Conservation (phyloP, 2,329 filamentous ascomycete genomes). For the Ophiostoma pallidulum region DNA sequence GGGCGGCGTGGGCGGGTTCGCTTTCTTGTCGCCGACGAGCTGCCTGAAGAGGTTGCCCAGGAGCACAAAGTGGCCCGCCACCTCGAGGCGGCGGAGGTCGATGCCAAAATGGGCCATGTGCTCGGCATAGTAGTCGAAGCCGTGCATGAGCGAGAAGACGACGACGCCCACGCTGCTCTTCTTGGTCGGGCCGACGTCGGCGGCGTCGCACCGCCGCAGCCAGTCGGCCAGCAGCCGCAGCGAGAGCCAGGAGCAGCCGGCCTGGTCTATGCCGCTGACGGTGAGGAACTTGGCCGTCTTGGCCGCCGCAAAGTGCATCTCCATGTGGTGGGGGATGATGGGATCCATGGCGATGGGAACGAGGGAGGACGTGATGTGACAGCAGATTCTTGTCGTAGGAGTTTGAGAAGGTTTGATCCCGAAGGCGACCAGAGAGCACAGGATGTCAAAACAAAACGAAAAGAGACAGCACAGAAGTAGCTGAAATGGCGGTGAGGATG, state of each 20-base stretch:
- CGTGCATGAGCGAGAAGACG: constrained; percentile 13
- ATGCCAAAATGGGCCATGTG: constrained; percentile 13
- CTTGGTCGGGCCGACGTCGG: neutral
- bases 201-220: neutral
- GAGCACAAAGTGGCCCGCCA: constrained; percentile 12
- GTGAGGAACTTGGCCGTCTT: constrained; percentile 2
- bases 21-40: constrained; percentile 2
- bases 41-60: constrained; percentile 10
- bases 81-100: constrained; percentile 11
- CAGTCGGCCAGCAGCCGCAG: constrained; percentile 1
- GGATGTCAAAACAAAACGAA: too few relatives aligned
- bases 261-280: neutral
- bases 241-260: neutral
- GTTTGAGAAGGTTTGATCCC: too few relatives aligned
- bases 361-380: too few relatives aligned
- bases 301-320: constrained; percentile 1
- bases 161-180: constrained; percentile 12
- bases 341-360: neutral
- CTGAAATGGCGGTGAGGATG: too few relatives aligned
- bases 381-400: too few relatives aligned
- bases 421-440: too few relatives aligned
- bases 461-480: too few relatives aligned
- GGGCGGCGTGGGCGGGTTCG: neutral
- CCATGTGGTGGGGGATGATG: neutral
- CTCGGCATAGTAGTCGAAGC: constrained; percentile 13